Conservation (phyloP, 768 basidiomycete species). For the Leccinum subgranulosum region DNA sequence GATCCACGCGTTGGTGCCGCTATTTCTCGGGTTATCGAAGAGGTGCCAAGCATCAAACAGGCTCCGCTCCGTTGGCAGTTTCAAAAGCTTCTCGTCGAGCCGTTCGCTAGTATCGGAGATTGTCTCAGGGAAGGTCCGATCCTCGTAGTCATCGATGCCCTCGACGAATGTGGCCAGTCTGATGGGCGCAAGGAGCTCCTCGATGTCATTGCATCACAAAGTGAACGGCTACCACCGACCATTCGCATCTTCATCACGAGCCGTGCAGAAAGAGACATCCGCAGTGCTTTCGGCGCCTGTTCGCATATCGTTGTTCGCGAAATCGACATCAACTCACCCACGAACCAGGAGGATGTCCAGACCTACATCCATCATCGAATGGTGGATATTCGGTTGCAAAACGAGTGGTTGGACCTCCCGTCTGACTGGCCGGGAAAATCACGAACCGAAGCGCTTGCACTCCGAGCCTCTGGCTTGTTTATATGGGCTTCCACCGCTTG, state of each 20-base stretch:
- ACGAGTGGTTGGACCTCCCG: constrained; percentile 25
- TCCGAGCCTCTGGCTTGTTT: constrained; percentile 33
- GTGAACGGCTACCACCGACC: constrained; percentile 15
- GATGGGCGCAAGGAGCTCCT: constrained; percentile 27
- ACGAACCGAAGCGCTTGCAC: constrained; percentile 12
- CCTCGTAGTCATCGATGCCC: constrained; percentile 34
- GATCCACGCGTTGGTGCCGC: constrained; percentile 27
- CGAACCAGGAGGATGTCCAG: constrained; percentile 25
- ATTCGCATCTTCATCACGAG: constrained; percentile 33
- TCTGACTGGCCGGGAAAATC: constrained; percentile 30
- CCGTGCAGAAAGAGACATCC: constrained; percentile 31
- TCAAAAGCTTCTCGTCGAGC: constrained; percentile 32
- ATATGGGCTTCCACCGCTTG: constrained; percentile 34
- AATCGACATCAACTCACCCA: constrained; percentile 26
- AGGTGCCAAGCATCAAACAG: constrained; percentile 29
- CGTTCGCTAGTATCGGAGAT: constrained; percentile 18
- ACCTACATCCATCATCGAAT: constrained; percentile 26
- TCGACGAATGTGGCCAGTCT: constrained; percentile 33
- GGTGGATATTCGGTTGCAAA: constrained; percentile 25
- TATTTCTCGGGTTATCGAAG: constrained; percentile 25
- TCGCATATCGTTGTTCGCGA: constrained; percentile 16
- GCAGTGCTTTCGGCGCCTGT: constrained; percentile 6
- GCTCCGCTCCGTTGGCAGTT: constrained; percentile 31
- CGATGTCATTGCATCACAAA: constrained; percentile 25
- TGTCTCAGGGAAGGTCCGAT: constrained; percentile 25